Evolutionary conservation across 257 asterid species (phyloP).

Genomic region (Cruciata laevipes): DNA sequence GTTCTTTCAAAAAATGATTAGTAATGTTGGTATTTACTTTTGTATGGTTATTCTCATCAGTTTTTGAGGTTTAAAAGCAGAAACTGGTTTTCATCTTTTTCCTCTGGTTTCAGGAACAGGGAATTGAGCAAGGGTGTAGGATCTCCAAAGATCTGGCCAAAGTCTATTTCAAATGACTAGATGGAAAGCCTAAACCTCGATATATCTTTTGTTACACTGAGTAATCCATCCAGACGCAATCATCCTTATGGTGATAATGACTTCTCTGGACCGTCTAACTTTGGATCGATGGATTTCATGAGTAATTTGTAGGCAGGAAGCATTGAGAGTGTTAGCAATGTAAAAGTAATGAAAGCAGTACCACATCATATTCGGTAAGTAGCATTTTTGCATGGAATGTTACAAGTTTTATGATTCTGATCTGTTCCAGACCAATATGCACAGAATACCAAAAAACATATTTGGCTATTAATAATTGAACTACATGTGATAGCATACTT

Average conservation of each 20-base stretch:
- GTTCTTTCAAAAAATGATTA: no score
- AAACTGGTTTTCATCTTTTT: not conserved
- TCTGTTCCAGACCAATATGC: no score
- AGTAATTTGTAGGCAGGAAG: slow-evolving; percentile 17
- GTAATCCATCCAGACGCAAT: slow-evolving; percentile 11
- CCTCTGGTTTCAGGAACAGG: slow-evolving; percentile 24
- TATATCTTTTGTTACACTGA: slow-evolving; percentile 14
- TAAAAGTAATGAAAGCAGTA: not conserved
- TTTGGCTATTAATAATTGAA: no score
- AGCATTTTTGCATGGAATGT: not conserved
- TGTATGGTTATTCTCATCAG: no score
- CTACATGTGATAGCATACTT: no score
- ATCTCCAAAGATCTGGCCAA: slow-evolving; percentile 15
- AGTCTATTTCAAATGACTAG: slow-evolving; percentile 13
- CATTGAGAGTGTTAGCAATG: not conserved
- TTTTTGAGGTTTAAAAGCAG: no score
- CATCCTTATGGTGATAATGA: slow-evolving; percentile 17
- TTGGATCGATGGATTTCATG: slow-evolving; percentile 28
- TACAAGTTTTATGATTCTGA: no score
- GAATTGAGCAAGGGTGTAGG: slow-evolving; percentile 18
- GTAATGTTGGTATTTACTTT: no score
- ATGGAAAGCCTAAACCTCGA: slow-evolving; percentile 14
- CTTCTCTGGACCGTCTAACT: slow-evolving; percentile 6
- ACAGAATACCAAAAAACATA: no score
- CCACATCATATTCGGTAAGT: slow-evolving; percentile 37